Conservation (phyloP, 1,284 basidiomycete genomes). For the Apiotrichum sp. region DNA sequence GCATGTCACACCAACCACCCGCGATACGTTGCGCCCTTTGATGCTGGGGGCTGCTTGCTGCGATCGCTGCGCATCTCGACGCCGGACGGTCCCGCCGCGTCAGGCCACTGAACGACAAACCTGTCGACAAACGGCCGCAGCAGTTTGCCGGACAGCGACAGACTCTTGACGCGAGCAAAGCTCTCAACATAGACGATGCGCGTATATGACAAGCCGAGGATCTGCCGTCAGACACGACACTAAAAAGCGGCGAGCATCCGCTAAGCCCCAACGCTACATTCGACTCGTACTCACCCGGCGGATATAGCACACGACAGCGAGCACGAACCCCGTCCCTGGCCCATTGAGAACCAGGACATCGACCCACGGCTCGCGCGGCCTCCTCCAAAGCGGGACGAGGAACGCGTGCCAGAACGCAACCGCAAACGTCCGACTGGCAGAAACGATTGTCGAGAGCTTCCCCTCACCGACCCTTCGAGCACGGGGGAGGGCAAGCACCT, state of each 20-base stretch:
- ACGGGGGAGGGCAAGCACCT: constrained; percentile 66
- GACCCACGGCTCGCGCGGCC: constrained; percentile 51
- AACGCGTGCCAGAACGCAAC: constrained; percentile 57
- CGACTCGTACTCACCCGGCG: constrained; percentile 58
- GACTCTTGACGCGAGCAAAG: constrained; percentile 75
- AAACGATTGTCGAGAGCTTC: constrained; percentile 60
- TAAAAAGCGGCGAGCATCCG: constrained; percentile 51
- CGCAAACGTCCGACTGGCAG: constrained; percentile 59
- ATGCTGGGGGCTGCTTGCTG: neutral
- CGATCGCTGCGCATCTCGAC: neutral
- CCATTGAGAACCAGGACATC: constrained; percentile 88
- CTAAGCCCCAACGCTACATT: too few species aligned
- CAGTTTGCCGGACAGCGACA: constrained; percentile 81
- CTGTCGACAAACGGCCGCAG: constrained; percentile 75
- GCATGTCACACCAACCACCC: constrained; percentile 14
- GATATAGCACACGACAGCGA: constrained; percentile 67
- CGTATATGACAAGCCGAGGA: constrained; percentile 68
- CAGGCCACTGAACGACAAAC: constrained; percentile 82
- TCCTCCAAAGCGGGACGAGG: constrained; percentile 49
- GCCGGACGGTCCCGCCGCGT: constrained; percentile 46
- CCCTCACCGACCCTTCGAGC: constrained; percentile 79
- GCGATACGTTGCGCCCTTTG: constrained; percentile 6
- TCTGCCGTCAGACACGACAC: constrained; percentile 48
- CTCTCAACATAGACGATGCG: constrained; percentile 86
- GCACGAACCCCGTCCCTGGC: constrained; percentile 84